Percentiles rank a stretch among this genome's conserved stretches.
Conservation (phyloP, 768 basidiomycete genomes). For the Rhodotorula kratochvilovae region DNA sequence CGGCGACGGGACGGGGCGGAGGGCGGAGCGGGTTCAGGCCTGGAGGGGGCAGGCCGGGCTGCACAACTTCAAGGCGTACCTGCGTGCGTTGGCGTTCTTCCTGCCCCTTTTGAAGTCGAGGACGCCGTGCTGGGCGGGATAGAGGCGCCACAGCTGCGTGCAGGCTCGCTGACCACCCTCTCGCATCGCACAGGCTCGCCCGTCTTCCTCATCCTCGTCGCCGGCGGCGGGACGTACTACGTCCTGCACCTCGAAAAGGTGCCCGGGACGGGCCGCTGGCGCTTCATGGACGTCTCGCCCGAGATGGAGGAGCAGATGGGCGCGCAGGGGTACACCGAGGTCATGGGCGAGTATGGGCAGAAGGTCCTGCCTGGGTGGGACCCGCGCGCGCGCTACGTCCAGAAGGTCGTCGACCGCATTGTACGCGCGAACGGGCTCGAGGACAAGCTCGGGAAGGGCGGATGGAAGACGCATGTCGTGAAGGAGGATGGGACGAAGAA, state of each 20-base stretch:
- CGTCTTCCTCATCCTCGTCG: conserved; percentile 27
- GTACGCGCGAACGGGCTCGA: conserved; percentile 68
- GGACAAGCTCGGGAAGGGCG: conserved; percentile 46
- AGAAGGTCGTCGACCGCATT: conserved; percentile 63
- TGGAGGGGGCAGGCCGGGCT: not conserved
- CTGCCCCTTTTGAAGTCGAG: too few species aligned
- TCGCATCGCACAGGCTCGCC: conserved; percentile 4
- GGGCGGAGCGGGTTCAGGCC: conserved; percentile 8
- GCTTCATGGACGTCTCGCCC: conserved; percentile 75
- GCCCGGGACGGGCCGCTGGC: conserved; percentile 59
- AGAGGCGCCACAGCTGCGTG: too few species aligned
- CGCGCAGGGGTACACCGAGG: conserved; percentile 48
- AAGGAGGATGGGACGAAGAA: conserved; percentile 29
- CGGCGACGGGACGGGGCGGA: not conserved
- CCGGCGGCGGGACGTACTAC: conserved; percentile 33
- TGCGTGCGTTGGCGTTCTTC: not conserved
- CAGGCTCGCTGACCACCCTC: not conserved
- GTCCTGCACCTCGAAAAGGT: conserved; percentile 62
- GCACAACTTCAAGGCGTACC: conserved; percentile 7
- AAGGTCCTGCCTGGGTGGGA: conserved; percentile 65
- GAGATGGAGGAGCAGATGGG: conserved; percentile 58
- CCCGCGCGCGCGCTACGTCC: conserved; percentile 63
- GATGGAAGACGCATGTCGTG: conserved; percentile 28
- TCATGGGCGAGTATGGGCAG: conserved; percentile 56
- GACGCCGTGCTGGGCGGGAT: too few species aligned